A percentile compares a stretch with the other conserved stretches of the same genome.
Evolutionary conservation across 768 basidiomycete species (phyloP).

Genomic region (Sutorius australiensis): DNA sequence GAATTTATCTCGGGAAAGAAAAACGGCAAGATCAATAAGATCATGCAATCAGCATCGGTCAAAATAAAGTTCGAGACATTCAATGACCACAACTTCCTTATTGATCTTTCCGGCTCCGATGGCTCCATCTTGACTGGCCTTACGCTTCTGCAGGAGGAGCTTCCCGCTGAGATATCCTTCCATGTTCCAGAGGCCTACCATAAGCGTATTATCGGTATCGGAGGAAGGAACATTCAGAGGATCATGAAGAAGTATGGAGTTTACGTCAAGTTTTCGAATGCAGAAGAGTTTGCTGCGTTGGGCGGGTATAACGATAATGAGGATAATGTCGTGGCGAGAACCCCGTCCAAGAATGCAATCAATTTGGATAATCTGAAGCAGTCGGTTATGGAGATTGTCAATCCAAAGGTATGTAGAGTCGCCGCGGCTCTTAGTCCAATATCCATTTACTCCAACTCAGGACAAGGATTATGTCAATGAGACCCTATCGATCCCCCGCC

Average conservation of each 20-base stretch:
- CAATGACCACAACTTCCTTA: conserved; percentile 93
- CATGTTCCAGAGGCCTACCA: conserved; percentile 98
- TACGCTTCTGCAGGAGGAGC: conserved; percentile 87
- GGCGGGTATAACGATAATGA: conserved; percentile 97
- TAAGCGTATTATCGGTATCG: conserved; percentile 98
- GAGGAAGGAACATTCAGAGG: conserved; percentile 94
- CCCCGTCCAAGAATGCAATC: conserved; percentile 94
- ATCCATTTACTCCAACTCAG: conserved; percentile 36
- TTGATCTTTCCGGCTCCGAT: conserved; percentile 85
- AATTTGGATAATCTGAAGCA: conserved; percentile 94
- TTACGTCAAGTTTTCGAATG: conserved; percentile 98
- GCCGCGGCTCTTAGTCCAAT: not conserved
- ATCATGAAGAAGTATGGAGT: conserved; percentile 99
- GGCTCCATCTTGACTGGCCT: conserved; percentile 83
- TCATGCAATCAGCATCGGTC: conserved; percentile 95
- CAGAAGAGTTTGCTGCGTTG: conserved; percentile 91
- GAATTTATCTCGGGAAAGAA: conserved; percentile 99
- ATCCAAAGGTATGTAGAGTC: conserved; percentile 70
- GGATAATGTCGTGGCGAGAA: conserved; percentile 97
- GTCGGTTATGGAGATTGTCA: conserved; percentile 96
- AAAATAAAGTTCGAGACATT: conserved; percentile 99
- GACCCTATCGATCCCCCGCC: conserved; percentile 87
- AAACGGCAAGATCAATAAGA: conserved; percentile 99
- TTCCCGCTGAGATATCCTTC: conserved; percentile 98
- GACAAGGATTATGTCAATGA: conserved; percentile 97